Evolutionary conservation across 176 grass and related monocot species (phyloP).

Genomic region (Oryza australiensis): DNA sequence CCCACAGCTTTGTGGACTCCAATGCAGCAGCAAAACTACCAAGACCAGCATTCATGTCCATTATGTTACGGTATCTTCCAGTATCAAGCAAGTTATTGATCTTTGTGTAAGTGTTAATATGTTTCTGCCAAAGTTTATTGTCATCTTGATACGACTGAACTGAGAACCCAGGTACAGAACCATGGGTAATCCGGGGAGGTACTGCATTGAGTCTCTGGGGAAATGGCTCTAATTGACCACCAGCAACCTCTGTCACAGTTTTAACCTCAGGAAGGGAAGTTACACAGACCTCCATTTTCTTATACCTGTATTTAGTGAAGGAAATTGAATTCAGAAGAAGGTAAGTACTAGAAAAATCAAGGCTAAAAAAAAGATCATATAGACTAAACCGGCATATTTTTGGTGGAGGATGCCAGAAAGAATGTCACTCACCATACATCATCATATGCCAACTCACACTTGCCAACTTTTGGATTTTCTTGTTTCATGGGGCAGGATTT

Average conservation of each 20-base stretch:
- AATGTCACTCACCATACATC: constrained; percentile 65
- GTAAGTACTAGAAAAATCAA: constrained; percentile 1
- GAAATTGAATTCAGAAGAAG: constrained; percentile 12
- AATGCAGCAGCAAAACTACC: constrained; percentile 80
- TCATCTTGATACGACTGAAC: constrained; percentile 58
- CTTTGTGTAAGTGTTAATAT: constrained; percentile 69
- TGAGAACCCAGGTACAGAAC: constrained; percentile 50
- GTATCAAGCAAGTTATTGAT: constrained; percentile 59
- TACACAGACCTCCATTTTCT: constrained; percentile 84
- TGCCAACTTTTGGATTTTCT: constrained; percentile 43
- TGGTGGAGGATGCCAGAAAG: background rate
- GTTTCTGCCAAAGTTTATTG: constrained; percentile 71
- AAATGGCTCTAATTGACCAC: constrained; percentile 63
- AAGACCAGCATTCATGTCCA: constrained; percentile 83
- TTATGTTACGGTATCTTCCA: constrained; percentile 76
- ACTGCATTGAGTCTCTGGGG: constrained; percentile 66
- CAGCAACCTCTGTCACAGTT: constrained; percentile 52
- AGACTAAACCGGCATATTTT: background rate
- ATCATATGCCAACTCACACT: constrained; percentile 59
- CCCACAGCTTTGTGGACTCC: constrained; percentile 68
- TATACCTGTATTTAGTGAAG: constrained; percentile 62
- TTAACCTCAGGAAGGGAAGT: constrained; percentile 52
- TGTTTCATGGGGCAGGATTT: constrained; percentile 55
- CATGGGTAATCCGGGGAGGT: constrained; percentile 65
- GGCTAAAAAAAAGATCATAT: background rate